A percentile compares a stretch with the other conserved stretches of the same genome.
These are phyloP conservation scores for Ganoderma meredithae DNA, from an alignment of 1,284 basidiomycete genomes.

Conservation along the genomic window DNA sequence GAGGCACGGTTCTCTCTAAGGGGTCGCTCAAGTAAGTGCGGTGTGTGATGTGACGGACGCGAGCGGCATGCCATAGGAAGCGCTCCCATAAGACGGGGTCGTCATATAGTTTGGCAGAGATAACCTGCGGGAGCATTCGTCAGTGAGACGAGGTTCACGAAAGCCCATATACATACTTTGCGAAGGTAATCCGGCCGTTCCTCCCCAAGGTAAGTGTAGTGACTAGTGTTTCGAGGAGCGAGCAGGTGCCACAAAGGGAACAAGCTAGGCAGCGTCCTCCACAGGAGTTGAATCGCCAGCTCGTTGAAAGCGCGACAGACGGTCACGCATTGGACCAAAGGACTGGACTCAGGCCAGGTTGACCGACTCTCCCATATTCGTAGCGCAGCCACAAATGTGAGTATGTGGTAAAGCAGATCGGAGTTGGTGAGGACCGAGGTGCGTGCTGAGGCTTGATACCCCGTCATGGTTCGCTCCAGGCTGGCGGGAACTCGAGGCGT, in stretches of 20 bases:
- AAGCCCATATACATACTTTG: background rate
- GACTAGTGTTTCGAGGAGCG: background rate
- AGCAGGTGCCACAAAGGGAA: constrained; percentile 11
- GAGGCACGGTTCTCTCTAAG: background rate
- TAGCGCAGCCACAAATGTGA: background rate
- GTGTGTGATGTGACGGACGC: background rate
- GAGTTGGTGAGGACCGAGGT: background rate
- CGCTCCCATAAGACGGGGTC: background rate
- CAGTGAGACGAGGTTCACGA: background rate
- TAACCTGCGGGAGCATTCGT: background rate
- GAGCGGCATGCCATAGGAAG: constrained; percentile 3
- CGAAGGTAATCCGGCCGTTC: background rate
- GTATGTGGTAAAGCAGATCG: background rate
- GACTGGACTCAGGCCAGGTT: background rate
- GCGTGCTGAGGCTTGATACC: background rate
- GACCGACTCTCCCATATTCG: background rate
- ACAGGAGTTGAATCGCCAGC: constrained; percentile 2
- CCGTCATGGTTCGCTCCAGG: background rate
- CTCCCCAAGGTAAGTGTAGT: background rate
- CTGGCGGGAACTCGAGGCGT: background rate
- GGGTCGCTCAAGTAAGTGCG: background rate
- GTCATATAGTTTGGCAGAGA: background rate
- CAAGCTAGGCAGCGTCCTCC: background rate
- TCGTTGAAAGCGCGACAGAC: constrained; percentile 9
- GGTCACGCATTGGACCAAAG: background rate